Conservation (phyloP, 306 rosid genomes). For the Castanea crenata region DNA sequence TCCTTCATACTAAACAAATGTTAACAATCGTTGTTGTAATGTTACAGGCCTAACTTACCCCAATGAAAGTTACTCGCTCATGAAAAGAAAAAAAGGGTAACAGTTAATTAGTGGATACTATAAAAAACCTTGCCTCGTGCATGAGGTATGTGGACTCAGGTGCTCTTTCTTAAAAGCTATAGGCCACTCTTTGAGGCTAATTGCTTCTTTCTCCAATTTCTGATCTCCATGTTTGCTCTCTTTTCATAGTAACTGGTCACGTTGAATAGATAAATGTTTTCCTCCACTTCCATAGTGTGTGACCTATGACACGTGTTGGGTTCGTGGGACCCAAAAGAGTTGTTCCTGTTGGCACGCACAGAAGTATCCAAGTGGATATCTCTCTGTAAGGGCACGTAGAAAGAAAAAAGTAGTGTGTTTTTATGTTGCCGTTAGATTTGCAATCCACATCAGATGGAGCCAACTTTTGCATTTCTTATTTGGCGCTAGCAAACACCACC, state of each 20-base stretch:
- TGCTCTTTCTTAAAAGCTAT: no score
- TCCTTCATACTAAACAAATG: no score
- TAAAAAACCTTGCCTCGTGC: not conserved
- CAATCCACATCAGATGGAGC: conserved; percentile 26
- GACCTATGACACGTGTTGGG: conserved; percentile 26
- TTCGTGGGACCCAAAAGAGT: not conserved
- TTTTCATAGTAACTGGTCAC: not conserved
- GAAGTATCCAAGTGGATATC: conserved; percentile 15
- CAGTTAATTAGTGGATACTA: not conserved
- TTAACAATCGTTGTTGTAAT: no score
- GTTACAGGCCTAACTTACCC: no score
- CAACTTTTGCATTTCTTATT: not conserved
- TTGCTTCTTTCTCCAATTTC: not conserved
- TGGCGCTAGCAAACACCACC: not conserved
- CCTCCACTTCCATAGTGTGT: conserved; percentile 3
- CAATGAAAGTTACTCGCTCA: no score
- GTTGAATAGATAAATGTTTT: not conserved
- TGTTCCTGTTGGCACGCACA: not conserved
- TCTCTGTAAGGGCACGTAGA: not conserved
- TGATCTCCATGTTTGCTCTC: not conserved
- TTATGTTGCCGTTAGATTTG: conserved; percentile 11
- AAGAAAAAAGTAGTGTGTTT: conserved; percentile 2
- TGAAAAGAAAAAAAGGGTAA: no score
- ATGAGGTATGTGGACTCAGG: not conserved
- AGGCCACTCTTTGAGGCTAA: not conserved